Conservation (phyloP, 805 yeast genomes). For the Metschnikowia amazonensis region DNA sequence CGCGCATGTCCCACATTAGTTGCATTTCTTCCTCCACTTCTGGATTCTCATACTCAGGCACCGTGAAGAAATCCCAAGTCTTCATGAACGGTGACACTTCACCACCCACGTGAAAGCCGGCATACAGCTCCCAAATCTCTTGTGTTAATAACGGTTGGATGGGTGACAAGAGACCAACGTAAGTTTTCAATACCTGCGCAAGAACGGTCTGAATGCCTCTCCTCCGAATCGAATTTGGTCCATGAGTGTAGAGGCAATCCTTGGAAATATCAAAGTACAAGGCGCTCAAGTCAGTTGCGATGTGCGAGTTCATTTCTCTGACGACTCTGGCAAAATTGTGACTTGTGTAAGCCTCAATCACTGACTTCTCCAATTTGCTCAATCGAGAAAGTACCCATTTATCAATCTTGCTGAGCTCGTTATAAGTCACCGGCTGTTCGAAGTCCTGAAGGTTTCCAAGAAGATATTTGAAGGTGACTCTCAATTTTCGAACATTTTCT, state of each 20-base stretch:
- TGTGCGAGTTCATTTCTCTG: slow-evolving; percentile 62
- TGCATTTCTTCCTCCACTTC: slow-evolving; percentile 43
- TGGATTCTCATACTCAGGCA: slow-evolving; percentile 34
- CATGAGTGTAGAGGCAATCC: slow-evolving; percentile 79
- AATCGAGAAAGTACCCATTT: slow-evolving; percentile 58
- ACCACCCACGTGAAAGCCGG: slow-evolving; percentile 8
- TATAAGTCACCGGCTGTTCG: slow-evolving; percentile 33
- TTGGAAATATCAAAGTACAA: slow-evolving; percentile 83
- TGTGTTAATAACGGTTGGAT: slow-evolving; percentile 80
- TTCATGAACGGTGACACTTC: slow-evolving; percentile 16
- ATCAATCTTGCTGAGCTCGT: slow-evolving; percentile 47
- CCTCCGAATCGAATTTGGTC: slow-evolving; percentile 44
- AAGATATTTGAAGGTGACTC: slow-evolving; percentile 76
- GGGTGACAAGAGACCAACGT: slow-evolving; percentile 71
- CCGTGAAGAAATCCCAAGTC: slow-evolving; percentile 21
- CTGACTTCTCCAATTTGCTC: slow-evolving; percentile 39
- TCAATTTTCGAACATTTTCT: slow-evolving; percentile 73
- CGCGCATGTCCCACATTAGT: slow-evolving; percentile 45
- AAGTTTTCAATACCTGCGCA: slow-evolving; percentile 52
- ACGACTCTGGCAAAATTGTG: slow-evolving; percentile 70
- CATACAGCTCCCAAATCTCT: slow-evolving; percentile 73
- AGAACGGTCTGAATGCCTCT: slow-evolving; percentile 66
- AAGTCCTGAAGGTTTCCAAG: slow-evolving; percentile 69
- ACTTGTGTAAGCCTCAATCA: slow-evolving; percentile 44
- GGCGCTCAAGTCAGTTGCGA: slow-evolving; percentile 74